Percentiles rank a stretch among this genome's conserved stretches.
These are phyloP conservation scores for Arabidopsis arenosa DNA, from an alignment of 345 rosid genomes.

Conservation along the genomic window DNA sequence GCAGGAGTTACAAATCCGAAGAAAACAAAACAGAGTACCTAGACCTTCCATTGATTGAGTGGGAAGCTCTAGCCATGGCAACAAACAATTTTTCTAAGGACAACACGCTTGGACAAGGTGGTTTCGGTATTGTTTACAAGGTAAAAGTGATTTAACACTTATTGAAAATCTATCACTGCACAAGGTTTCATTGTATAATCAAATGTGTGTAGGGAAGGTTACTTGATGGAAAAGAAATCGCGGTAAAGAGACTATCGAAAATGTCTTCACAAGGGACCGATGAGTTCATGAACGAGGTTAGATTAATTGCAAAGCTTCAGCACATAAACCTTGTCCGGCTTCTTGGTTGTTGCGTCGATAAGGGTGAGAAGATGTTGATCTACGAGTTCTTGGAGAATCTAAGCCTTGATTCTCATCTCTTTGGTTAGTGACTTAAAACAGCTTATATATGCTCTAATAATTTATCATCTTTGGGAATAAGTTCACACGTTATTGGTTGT, in stretches of 20 bases:
- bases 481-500: neutral
- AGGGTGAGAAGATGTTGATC: slow-evolving; percentile 65
- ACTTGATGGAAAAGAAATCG: slow-evolving; percentile 58
- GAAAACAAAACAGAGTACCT: neutral
- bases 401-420: slow-evolving; percentile 68
- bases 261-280: slow-evolving; percentile 65
- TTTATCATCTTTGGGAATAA: neutral
- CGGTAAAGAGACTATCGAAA: slow-evolving; percentile 71
- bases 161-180: neutral
- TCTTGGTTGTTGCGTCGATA: slow-evolving; percentile 62
- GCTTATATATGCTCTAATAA: neutral
- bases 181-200: neutral
- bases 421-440: slow-evolving; percentile 49
- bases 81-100: neutral
- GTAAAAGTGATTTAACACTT: slow-evolving; percentile 39
- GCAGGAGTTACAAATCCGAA: neutral
- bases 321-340: slow-evolving; percentile 73
- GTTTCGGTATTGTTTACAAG: slow-evolving; percentile 80
- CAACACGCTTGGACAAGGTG: slow-evolving; percentile 43
- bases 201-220: slow-evolving; percentile 51
- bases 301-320: slow-evolving; percentile 70
- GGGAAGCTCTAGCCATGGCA: neutral
- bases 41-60: slow-evolving; percentile 7
- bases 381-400: slow-evolving; percentile 72
- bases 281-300: slow-evolving; percentile 80